A percentile compares a stretch with the other conserved stretches of the same genome.
phyloP scores from a whole-genome alignment of 2,329 filamentous ascomycete genomes.

The Talaromyces albobiverticillius region DNA sequence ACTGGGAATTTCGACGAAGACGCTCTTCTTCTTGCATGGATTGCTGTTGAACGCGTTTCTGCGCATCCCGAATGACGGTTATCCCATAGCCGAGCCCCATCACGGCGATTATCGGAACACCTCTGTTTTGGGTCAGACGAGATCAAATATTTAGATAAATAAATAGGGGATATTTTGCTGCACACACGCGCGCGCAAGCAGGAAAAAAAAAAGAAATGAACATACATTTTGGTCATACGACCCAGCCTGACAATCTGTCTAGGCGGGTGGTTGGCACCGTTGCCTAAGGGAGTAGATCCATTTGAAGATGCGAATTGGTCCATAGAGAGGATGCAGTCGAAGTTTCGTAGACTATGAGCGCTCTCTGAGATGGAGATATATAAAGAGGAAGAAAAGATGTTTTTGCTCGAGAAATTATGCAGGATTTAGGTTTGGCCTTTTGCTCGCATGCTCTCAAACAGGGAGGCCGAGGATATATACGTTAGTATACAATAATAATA shows the following conservation, averaged over 20 bases:
- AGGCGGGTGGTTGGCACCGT: constrained; percentile 3
- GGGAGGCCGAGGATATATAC: background rate
- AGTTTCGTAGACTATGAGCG: too few species aligned
- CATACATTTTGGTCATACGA: constrained; percentile 14
- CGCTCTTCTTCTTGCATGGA: constrained; percentile 29
- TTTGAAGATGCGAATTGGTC: constrained; percentile 14
- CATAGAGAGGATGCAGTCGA: too few species aligned
- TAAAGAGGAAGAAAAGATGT: background rate
- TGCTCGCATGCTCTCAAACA: background rate
- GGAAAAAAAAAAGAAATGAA: background rate
- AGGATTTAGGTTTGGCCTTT: background rate
- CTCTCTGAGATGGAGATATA: background rate
- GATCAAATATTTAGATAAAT: constrained; percentile 23
- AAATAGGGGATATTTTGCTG: too few species aligned
- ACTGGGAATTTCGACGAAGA: constrained; percentile 33
- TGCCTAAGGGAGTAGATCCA: constrained; percentile 8
- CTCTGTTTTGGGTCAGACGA: constrained; percentile 3
- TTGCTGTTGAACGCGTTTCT: constrained; percentile 14
- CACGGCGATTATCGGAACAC: constrained; percentile 12
- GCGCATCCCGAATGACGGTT: constrained; percentile 22
- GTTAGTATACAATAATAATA: background rate
- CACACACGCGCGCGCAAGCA: background rate
- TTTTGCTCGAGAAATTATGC: background rate
- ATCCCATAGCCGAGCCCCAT: constrained; percentile 22
- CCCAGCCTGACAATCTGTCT: constrained; percentile 13